A percentile compares a stretch with the other conserved stretches of the same genome.
These are phyloP conservation scores for Plasmodium berghei DNA, from an alignment of 169 alveolate species.

Conservation along the genomic window DNA sequence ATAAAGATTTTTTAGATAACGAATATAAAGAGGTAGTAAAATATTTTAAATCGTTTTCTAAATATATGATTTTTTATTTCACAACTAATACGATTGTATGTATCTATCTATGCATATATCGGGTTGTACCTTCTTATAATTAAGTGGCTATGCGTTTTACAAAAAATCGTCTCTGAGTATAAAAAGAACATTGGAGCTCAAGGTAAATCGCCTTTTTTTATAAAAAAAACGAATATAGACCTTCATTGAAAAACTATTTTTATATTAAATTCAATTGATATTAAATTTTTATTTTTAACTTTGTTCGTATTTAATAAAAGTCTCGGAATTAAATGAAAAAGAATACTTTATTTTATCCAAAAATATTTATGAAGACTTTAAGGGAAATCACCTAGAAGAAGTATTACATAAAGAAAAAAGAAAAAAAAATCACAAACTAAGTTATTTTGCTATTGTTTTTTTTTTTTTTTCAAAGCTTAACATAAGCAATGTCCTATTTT, in stretches of 20 bases:
- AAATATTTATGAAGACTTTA: slow-evolving; percentile 61
- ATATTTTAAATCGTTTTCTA: not conserved
- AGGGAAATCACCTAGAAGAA: slow-evolving; percentile 57
- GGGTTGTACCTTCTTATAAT: not conserved
- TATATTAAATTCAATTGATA: too few relatives aligned
- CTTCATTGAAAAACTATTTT: not conserved
- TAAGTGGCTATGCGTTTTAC: slow-evolving; percentile 54
- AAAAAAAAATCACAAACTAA: not conserved
- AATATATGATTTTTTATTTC: not conserved
- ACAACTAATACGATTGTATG: not conserved
- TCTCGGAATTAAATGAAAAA: slow-evolving; percentile 65
- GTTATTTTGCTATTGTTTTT: not conserved
- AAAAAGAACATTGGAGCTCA: slow-evolving; percentile 52
- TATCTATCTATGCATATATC: not conserved
- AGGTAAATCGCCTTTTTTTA: slow-evolving; percentile 9
- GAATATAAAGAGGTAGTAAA: slow-evolving; percentile 57
- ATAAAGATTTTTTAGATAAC: slow-evolving; percentile 59
- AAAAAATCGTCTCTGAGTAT: slow-evolving; percentile 60
- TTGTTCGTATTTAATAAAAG: slow-evolving; percentile 10
- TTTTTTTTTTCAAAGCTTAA: slow-evolving; percentile 8
- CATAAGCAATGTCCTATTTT: slow-evolving; percentile 25
- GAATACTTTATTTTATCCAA: slow-evolving; percentile 57
- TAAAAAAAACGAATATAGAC: not conserved
- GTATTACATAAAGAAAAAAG: not conserved
- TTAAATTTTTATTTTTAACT: not conserved